Evolutionary conservation across 78 protist genomes (phyloP), one percentile per base, ranked within the genome.

Genomic region (Trichosphaerium sp.): DNA sequence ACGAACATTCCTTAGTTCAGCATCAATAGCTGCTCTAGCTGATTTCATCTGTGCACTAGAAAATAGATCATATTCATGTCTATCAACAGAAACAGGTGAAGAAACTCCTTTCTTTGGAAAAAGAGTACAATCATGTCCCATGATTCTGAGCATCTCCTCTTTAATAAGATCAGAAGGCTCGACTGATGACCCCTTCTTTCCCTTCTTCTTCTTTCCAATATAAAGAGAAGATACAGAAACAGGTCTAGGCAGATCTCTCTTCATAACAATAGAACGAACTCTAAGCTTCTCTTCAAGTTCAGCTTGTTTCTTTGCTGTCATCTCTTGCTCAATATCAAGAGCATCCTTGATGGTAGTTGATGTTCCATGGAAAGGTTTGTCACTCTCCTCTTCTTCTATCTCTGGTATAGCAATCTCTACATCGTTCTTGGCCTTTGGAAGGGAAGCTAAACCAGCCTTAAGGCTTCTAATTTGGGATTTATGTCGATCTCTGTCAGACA

Each of bases 241-340:
- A 6, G 59, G 59, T 35, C 59, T 6, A 10, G 59, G 59, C 10
- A 54, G 10, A 32, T 54, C 59, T n/a, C 59, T 6, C 10, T 54
- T 54, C 59, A 54, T 34, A 6, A 54, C 59, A 32, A 34, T 75
- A 12, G 64, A 44, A 29, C 59, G 25, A 37, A 71, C 67, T 14
- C 31, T 37, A 18, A 68, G 55, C 42, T 77, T 28, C 42, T 58
- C 65, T 28, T 72, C 35, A 1, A 69, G 43, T 25, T 49, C 23
- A n/a, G 55, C 52, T 37, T 78, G 84, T 41, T 69, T 68, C 49
- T 78, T 69, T 34, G 69, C 78, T 69, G 62, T 68, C 0, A 69
- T 31, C 41, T 67, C 72, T 44, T 59, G 67, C 15, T 69, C 49
- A 44, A 44, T 15, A 15, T 21, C 49, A 15, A 15, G 49, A 15